Conservation (phyloP, 176 grass and related monocot genomes). For the Ananas comosus region DNA sequence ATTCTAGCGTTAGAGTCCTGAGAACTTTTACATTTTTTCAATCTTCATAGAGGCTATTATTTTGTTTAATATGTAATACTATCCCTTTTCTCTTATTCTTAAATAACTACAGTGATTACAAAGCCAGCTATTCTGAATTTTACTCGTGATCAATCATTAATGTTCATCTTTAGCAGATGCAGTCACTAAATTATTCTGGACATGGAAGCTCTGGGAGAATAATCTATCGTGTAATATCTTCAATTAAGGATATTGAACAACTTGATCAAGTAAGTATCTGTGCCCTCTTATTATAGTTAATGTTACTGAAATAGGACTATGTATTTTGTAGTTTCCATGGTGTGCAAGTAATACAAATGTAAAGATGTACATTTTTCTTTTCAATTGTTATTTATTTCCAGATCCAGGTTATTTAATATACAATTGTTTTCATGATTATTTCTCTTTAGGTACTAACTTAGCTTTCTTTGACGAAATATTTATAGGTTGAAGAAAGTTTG, state of each 20-base stretch:
- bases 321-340: too few relatives aligned
- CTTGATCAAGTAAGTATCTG: conserved; percentile 32
- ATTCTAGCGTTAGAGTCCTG: too few relatives aligned
- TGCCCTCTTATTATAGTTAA: background rate
- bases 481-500: conserved; percentile 49
- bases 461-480: conserved; percentile 15
- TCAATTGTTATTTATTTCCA: background rate
- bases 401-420: background rate
- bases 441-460: background rate
- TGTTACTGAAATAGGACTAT: background rate
- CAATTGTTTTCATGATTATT: background rate
- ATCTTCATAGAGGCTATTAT: too few relatives aligned
- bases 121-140: too few relatives aligned
- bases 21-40: too few relatives aligned
- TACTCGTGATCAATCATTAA: too few relatives aligned
- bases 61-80: too few relatives aligned
- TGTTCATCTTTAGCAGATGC: background rate
- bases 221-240: conserved; percentile 58
- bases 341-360: too few relatives aligned
- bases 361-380: too few relatives aligned
- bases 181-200: conserved; percentile 29
- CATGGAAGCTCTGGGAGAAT: conserved; percentile 40
- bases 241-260: conserved; percentile 52
- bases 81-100: too few relatives aligned
- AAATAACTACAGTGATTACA: too few relatives aligned